Percentiles rank a stretch among this genome's conserved stretches.
Conservation (phyloP, 306 rosid genomes). For the Vigna hirtella region DNA sequence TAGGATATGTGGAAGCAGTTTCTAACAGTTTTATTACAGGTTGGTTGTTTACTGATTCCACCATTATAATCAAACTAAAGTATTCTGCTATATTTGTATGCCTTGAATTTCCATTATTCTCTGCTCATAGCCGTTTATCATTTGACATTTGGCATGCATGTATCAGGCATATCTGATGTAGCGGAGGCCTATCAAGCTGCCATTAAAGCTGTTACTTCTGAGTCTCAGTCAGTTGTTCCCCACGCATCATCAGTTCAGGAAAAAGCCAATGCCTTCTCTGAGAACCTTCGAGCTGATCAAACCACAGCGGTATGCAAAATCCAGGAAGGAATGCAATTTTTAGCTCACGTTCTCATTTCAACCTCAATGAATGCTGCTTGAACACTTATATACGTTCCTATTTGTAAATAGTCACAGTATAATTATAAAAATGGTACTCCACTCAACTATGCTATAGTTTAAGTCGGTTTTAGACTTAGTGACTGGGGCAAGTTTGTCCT, state of each 20-base stretch:
- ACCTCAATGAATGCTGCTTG: constrained; percentile 79
- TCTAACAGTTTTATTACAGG: constrained; percentile 91
- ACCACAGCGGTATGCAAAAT: constrained; percentile 75
- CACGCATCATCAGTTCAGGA: constrained; percentile 67
- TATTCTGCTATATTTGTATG: not conserved
- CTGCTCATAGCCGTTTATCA: not conserved
- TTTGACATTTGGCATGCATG: constrained; percentile 29
- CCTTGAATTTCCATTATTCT: not conserved
- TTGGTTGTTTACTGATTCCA: constrained; percentile 40
- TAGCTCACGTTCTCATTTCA: constrained; percentile 78
- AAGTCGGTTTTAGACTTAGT: not conserved
- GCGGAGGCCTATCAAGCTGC: constrained; percentile 85
- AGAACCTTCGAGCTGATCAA: constrained; percentile 74
- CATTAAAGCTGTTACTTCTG: constrained; percentile 67
- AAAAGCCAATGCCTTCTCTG: constrained; percentile 69
- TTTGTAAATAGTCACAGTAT: constrained; percentile 45
- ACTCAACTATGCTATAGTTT: constrained; percentile 35
- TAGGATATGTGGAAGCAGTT: constrained; percentile 83
- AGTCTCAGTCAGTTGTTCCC: constrained; percentile 62
- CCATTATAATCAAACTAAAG: not conserved
- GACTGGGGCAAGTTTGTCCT: constrained; percentile 35
- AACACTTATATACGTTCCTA: constrained; percentile 27
- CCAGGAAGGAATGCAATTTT: constrained; percentile 86
- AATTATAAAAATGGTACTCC: constrained; percentile 27
- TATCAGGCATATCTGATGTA: constrained; percentile 88